These are phyloP conservation scores for Zygosaccharomyces siamensis DNA, from an alignment of 805 yeast genomes.

Conservation along the genomic window DNA sequence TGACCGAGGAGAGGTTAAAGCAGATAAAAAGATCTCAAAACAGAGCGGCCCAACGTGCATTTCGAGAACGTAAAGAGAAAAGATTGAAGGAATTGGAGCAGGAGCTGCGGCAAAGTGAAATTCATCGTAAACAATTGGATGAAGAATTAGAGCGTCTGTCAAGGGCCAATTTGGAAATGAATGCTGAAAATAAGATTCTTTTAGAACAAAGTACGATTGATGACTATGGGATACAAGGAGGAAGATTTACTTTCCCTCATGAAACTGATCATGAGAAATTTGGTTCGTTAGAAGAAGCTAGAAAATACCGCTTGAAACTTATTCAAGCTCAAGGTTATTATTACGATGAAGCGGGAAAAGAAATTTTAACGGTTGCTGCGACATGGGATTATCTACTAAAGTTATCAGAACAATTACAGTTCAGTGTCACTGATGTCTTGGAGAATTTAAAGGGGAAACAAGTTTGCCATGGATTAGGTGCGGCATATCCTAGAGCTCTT, in stretches of 20 bases:
- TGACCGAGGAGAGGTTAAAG: constrained; percentile 39
- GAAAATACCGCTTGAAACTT: not conserved
- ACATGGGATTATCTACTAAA: constrained; percentile 75
- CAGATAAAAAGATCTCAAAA: constrained; percentile 70
- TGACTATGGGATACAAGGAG: not conserved
- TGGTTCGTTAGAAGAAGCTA: constrained; percentile 19
- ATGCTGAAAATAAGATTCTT: constrained; percentile 58
- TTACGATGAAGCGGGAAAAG: constrained; percentile 35
- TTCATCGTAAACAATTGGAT: constrained; percentile 43
- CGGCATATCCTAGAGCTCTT: constrained; percentile 28
- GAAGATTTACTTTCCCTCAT: constrained; percentile 31
- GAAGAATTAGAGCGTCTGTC: constrained; percentile 49
- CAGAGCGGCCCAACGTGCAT: constrained; percentile 84
- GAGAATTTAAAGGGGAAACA: constrained; percentile 58
- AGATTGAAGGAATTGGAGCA: constrained; percentile 62
- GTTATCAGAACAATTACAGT: constrained; percentile 43
- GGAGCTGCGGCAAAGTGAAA: constrained; percentile 54
- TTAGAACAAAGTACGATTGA: constrained; percentile 12
- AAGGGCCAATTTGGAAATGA: constrained; percentile 51
- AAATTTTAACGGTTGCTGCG: constrained; percentile 66
- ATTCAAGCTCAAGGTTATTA: constrained; percentile 7
- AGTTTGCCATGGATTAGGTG: constrained; percentile 72
- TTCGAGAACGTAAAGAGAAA: constrained; percentile 74
- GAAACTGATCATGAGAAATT: constrained; percentile 21
- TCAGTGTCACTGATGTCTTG: constrained; percentile 60